Evolutionary conservation across 495 filamentous ascomycete genomes (phyloP), one percentile per base, ranked within the genome.

Genomic region (Tuber brumale): DNA sequence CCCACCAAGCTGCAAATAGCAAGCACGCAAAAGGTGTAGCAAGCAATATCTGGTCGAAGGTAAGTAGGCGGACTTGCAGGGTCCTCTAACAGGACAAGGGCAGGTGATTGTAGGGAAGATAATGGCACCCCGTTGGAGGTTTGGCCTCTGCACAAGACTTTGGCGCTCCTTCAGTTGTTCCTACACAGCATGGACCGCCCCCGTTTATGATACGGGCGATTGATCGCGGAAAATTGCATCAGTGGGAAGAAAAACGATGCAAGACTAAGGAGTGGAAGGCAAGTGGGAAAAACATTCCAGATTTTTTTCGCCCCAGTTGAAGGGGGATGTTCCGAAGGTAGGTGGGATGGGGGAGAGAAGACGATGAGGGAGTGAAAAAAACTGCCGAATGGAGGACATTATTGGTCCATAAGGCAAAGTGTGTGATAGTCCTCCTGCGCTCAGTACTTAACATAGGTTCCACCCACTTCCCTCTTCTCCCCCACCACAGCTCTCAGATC

Each of bases 361-460:
- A 8, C 27, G 5, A 19, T 66, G 27, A 66, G 31, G 14, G 57
- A 31, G 16, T 18, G 27, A 66, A 31, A 66, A 61, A 35, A 66
- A 35, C 57, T 66, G 14, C 57, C 57, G 57, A 35, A 12, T 66
- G 12, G 57, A 66, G 16, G 31, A 66, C 27, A 66, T 31, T 3
- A 35, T 66, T 66, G 57, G 57, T 19, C 27, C 57, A 18, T 5
- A 31, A 66, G 57, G 6, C 2, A 66, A 12, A 66, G 27, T 61
- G 57, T 31, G 27, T 66, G 57, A 66, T 74, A 79, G 66, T 80
- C 76, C 74, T 79, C 39, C 48, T 57, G 43, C 51, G 70, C 44
- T 70, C 72, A 69, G 66, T 80, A 80, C 74, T 79, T 79, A 79
- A 80, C 73, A 72, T 69, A 48, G 46, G 42, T 72, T 77, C 77